Conservation (phyloP, 352 stramenopile species). For the Phytophthora nicotianae region DNA sequence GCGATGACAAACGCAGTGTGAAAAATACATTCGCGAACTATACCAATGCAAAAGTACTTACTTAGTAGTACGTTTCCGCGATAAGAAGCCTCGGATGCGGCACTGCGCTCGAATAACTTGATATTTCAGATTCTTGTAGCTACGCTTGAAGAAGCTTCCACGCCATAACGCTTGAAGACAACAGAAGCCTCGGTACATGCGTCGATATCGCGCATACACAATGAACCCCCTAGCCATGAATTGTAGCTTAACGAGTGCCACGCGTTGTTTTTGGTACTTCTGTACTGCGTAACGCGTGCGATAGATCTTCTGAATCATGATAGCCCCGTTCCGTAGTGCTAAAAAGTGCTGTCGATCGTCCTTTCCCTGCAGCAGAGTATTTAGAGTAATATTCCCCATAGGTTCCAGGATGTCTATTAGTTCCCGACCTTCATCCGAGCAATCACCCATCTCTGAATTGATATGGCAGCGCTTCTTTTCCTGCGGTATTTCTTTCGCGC, state of each 20-base stretch:
- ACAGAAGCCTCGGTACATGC: constrained; percentile 50
- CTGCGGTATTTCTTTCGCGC: constrained; percentile 54
- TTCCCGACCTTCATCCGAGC: constrained; percentile 54
- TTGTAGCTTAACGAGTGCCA: constrained; percentile 42
- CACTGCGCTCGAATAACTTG: constrained; percentile 73
- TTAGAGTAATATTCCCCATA: constrained; percentile 1
- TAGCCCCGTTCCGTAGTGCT: constrained; percentile 36
- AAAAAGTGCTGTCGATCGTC: constrained; percentile 40
- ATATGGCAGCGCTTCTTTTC: constrained; percentile 40
- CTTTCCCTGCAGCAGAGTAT: constrained; percentile 27
- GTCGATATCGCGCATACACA: constrained; percentile 48
- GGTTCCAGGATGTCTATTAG: background rate
- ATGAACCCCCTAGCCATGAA: constrained; percentile 60
- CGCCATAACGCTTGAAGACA: constrained; percentile 72
- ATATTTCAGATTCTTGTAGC: constrained; percentile 64
- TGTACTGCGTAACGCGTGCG: constrained; percentile 38
- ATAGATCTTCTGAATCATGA: constrained; percentile 51
- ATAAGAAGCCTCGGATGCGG: constrained; percentile 59
- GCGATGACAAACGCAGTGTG: background rate
- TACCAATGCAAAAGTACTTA: constrained; percentile 16
- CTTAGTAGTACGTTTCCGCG: constrained; percentile 63
- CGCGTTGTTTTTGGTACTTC: constrained; percentile 34
- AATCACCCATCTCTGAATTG: constrained; percentile 62
- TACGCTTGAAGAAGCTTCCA: constrained; percentile 64
- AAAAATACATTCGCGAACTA: background rate